phyloP scores from a whole-genome alignment of 768 basidiomycete genomes.

The Leccinum barrowsii region DNA sequence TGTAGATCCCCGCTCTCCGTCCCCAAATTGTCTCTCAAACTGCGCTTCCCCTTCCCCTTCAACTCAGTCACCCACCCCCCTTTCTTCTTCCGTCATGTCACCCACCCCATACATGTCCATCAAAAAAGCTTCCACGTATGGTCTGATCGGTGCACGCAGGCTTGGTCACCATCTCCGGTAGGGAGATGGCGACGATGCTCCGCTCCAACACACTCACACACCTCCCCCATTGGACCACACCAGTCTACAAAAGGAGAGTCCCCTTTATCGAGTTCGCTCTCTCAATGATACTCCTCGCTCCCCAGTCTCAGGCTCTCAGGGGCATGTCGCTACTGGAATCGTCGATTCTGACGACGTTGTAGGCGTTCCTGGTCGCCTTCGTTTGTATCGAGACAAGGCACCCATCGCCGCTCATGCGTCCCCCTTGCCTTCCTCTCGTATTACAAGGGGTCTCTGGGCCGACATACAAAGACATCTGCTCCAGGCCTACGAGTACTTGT shows the following conservation, averaged over 20 bases:
- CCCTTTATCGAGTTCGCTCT: constrained; percentile 12
- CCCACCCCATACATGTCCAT: constrained; percentile 56
- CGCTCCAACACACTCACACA: constrained; percentile 30
- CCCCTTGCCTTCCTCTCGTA: constrained; percentile 54
- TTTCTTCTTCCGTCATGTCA: constrained; percentile 48
- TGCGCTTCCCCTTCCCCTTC: constrained; percentile 33
- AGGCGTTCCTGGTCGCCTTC: constrained; percentile 79
- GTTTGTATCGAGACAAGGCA: constrained; percentile 61
- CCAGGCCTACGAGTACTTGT: constrained; percentile 96
- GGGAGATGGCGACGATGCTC: constrained; percentile 71
- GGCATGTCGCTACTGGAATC: constrained; percentile 36
- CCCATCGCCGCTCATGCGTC: constrained; percentile 53
- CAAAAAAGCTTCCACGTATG: constrained; percentile 61
- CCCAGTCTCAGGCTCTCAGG: constrained; percentile 30
- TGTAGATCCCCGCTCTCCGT: constrained; percentile 11
- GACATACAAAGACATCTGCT: constrained; percentile 91
- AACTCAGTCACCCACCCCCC: constrained; percentile 15
- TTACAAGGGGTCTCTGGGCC: constrained; percentile 73
- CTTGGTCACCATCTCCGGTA: constrained; percentile 73
- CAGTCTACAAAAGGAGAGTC: constrained; percentile 15
- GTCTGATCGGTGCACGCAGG: constrained; percentile 53
- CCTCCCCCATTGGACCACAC: constrained; percentile 5
- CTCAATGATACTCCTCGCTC: constrained; percentile 26
- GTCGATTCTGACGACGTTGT: constrained; percentile 59
- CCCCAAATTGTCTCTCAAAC: constrained; percentile 22